Evolutionary conservation across 768 basidiomycete species (phyloP), one percentile per base, ranked within the genome.

Genomic region (Amanita thiersii): DNA sequence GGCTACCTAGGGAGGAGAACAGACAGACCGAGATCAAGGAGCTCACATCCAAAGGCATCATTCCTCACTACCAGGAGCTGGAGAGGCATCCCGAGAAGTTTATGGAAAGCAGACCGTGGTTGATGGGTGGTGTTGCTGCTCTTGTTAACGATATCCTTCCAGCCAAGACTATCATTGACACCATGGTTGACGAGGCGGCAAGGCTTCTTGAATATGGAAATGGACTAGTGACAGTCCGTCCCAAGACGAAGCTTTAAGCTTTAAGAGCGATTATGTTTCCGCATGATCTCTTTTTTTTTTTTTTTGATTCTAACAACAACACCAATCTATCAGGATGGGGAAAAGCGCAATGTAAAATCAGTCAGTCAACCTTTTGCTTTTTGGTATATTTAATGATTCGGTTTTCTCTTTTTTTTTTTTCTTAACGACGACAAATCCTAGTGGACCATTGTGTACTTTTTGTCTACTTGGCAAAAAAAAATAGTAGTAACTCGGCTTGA

Each of bases 61-160:
- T 96, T 45, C 92, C 92, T 18, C 68, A 73, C 45, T 65, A 77
- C 20, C 63, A 73, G 3, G 89, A 93, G 45, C 52, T 91, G 25
- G 69, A 82, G 61, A 73, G 77, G 56, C 83, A 88, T 54, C 88
- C 91, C 3, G 88, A 91, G 56, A 88, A 81, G 57, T 81, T 76
- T 3, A 45, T 83, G 4, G 62, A 76, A 50, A 74, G 72, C 19
- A 66, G 58, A 17, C 61, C 79, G 17, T 93, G 84, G 81, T 69
- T 93, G 36, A 87, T 93, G 67, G 93, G 92, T 37, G 75, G 77
- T 42, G 87, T 92, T 21, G 72, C 86, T 10, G 79, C 71, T 18
- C 65, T 85, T 33, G 79, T 87, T 44, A 54, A 82, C 43, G 86
- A 92, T 1, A 60, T 94, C 24, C 69, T 79, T 8, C 87, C 92